Conservation (phyloP, 257 asterid species). For the Striga asiatica region DNA sequence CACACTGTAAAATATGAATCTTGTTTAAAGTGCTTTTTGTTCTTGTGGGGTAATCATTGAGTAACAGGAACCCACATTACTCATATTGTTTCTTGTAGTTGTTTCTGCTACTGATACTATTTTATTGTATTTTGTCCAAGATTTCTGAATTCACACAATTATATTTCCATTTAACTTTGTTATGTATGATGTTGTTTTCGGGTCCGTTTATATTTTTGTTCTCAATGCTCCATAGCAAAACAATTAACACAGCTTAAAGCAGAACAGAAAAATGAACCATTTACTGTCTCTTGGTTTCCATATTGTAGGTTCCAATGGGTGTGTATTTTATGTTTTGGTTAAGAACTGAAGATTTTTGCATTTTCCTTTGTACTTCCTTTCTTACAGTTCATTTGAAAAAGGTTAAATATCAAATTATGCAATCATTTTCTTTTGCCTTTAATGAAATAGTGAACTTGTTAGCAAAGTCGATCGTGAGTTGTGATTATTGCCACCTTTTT, state of each 20-base stretch:
- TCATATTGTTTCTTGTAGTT: background rate
- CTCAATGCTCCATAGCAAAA: no score
- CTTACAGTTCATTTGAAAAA: background rate
- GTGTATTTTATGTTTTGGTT: background rate
- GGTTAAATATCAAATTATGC: no score
- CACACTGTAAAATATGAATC: background rate
- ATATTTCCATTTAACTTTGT: background rate
- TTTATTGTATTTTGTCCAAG: background rate
- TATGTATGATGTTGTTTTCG: background rate
- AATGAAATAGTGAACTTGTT: no score
- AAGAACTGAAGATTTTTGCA: background rate
- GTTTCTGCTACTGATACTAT: background rate
- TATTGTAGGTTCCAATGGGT: background rate
- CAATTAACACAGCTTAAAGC: no score
- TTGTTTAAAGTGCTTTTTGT: background rate
- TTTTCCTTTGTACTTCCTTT: background rate
- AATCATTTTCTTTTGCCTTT: no score
- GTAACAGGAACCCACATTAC: conserved; percentile 1
- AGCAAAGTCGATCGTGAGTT: no score
- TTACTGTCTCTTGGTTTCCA: background rate
- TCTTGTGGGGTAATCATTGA: background rate
- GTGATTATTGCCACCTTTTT: background rate
- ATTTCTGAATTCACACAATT: background rate
- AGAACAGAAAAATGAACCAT: background rate
- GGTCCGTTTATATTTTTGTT: no score